These are phyloP conservation scores for Trichophaea hybrida DNA, from an alignment of 2,329 filamentous ascomycete species.

Conservation along the genomic window DNA sequence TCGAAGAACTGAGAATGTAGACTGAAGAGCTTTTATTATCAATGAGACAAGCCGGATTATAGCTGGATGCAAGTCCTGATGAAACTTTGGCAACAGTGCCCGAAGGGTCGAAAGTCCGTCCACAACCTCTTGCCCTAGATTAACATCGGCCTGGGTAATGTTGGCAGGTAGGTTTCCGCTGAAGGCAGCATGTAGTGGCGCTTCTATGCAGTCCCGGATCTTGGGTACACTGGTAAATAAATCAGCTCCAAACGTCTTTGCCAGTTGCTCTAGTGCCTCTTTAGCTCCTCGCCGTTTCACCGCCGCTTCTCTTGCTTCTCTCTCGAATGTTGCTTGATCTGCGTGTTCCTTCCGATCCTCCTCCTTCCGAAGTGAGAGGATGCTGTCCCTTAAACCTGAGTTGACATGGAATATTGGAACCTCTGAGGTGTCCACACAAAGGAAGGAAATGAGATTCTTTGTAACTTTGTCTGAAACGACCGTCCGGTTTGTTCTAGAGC, in stretches of 20 bases:
- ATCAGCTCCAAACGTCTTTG: constrained; percentile 59
- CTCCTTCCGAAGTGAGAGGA: constrained; percentile 90
- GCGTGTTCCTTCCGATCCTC: constrained; percentile 88
- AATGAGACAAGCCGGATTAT: constrained; percentile 71
- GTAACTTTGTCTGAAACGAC: constrained; percentile 92
- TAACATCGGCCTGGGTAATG: constrained; percentile 56
- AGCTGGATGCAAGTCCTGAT: constrained; percentile 50
- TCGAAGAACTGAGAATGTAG: constrained; percentile 75
- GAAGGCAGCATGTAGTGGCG: constrained; percentile 63
- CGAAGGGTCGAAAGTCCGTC: constrained; percentile 87
- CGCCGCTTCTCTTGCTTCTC: constrained; percentile 73
- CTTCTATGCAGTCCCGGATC: constrained; percentile 64
- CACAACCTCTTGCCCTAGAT: constrained; percentile 79
- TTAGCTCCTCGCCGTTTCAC: constrained; percentile 88
- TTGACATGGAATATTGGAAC: constrained; percentile 90
- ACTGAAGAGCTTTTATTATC: constrained; percentile 76
- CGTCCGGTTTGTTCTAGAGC: constrained; percentile 63
- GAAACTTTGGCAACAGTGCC: constrained; percentile 80
- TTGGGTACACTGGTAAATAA: constrained; percentile 77
- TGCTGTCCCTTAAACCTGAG: constrained; percentile 59
- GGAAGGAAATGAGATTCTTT: constrained; percentile 90
- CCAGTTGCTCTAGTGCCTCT: constrained; percentile 79
- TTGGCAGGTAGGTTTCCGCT: constrained; percentile 52
- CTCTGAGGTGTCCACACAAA: constrained; percentile 92
- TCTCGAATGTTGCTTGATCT: constrained; percentile 78